Conservation (phyloP, 441 rosid genomes). For the Erysimum cheiri region DNA sequence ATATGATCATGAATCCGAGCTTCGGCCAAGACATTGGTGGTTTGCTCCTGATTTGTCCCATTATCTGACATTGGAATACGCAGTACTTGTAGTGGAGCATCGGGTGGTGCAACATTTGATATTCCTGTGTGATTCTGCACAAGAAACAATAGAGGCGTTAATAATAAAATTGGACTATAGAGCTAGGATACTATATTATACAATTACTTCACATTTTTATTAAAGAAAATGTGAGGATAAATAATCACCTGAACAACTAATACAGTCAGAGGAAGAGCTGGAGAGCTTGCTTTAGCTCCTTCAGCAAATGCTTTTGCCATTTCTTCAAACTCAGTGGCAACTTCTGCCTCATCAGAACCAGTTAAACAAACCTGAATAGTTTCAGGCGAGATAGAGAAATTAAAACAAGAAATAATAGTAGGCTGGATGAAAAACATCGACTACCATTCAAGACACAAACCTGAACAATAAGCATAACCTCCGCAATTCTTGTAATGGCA, state of each 20-base stretch:
- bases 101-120: conserved; percentile 88
- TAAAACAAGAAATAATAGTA: conserved; percentile 1
- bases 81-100: conserved; percentile 70
- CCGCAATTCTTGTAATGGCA: conserved; percentile 57
- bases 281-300: conserved; percentile 72
- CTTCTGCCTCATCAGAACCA: conserved; percentile 56
- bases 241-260: conserved; percentile 84
- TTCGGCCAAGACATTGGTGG: conserved; percentile 50
- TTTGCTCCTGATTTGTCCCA: conserved; percentile 43
- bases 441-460: conserved; percentile 52
- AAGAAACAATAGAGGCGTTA: conserved; percentile 26
- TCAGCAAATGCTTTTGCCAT: conserved; percentile 69
- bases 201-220: background rate
- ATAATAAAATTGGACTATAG: background rate
- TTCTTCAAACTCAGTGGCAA: conserved; percentile 67
- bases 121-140: conserved; percentile 91
- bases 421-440: background rate
- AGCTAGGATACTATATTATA: background rate
- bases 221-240: conserved; percentile 19
- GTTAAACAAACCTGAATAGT: conserved; percentile 60
- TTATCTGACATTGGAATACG: conserved; percentile 54
- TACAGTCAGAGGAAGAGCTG: conserved; percentile 75
- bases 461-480: conserved; percentile 97
- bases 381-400: conserved; percentile 22
- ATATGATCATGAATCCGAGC: conserved; percentile 89